phyloP scores from a whole-genome alignment of 1,284 basidiomycete species.

The Cystobasidium slooffiae region DNA sequence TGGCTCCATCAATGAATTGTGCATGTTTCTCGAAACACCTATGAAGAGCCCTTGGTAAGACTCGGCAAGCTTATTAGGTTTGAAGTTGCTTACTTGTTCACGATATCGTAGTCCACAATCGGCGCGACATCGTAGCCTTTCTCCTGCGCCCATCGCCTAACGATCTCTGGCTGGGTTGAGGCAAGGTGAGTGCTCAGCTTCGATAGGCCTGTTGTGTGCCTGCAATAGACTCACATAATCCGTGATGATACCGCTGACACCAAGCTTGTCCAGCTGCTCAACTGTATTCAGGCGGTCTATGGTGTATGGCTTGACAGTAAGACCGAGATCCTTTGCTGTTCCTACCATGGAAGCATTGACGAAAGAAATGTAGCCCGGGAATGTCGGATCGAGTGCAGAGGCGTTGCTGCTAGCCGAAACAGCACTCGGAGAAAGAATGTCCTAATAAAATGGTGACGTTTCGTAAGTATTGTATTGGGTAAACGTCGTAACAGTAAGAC shows the following conservation, averaged over 20 bases:
- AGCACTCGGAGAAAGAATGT: slow-evolving; percentile 70
- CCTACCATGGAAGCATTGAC: slow-evolving; percentile 71
- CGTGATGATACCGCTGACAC: slow-evolving; percentile 73
- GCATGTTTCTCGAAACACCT: slow-evolving; percentile 38
- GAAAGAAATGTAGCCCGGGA: slow-evolving; percentile 64
- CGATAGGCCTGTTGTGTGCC: neutral
- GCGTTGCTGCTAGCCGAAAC: slow-evolving; percentile 59
- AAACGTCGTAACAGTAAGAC: neutral
- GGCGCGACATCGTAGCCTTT: slow-evolving; percentile 38
- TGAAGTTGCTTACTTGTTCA: slow-evolving; percentile 30
- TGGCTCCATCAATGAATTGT: slow-evolving; percentile 7
- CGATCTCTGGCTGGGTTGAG: slow-evolving; percentile 2
- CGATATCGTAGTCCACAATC: slow-evolving; percentile 19
- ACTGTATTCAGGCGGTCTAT: slow-evolving; percentile 67
- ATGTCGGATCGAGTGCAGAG: slow-evolving; percentile 59
- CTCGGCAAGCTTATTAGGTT: neutral
- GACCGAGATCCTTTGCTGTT: slow-evolving; percentile 66
- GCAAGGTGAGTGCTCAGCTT: neutral
- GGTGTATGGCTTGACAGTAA: slow-evolving; percentile 73
- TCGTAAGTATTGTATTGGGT: neutral
- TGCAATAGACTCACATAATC: slow-evolving; percentile 59
- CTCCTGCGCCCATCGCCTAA: slow-evolving; percentile 34
- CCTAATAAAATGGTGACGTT: slow-evolving; percentile 39
- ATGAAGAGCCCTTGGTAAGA: neutral
- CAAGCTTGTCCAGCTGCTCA: slow-evolving; percentile 65